Conservation (phyloP, 73 alveolate species). For the Tetrahymena elliotti region DNA sequence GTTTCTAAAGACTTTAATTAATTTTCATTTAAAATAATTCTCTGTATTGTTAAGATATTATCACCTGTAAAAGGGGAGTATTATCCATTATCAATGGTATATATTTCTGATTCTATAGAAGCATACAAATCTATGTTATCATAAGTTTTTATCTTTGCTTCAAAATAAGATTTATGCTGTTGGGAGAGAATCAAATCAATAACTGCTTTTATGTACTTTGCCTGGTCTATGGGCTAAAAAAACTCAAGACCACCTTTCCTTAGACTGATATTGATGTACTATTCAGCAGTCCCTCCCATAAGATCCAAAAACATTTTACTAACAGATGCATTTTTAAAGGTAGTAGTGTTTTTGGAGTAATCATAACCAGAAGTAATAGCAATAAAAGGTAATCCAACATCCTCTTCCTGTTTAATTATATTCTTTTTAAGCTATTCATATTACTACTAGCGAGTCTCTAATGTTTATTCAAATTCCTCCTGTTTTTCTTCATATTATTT, state of each 20-base stretch:
- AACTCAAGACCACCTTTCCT: not conserved
- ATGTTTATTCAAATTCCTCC: not conserved
- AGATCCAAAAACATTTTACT: not conserved
- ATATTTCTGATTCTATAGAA: not conserved
- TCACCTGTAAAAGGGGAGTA: not conserved
- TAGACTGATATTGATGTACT: not conserved
- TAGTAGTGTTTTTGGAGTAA: not conserved
- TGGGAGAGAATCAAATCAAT: not conserved
- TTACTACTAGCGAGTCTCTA: not conserved
- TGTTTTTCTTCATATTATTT: not conserved
- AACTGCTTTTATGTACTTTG: not conserved
- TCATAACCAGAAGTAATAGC: not conserved
- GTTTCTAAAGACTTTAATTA: not conserved
- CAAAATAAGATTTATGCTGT: not conserved
- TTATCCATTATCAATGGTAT: not conserved
- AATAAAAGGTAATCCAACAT: not conserved
- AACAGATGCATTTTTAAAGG: not conserved
- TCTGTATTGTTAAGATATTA: not conserved
- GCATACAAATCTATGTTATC: not conserved
- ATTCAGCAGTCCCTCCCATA: not conserved
- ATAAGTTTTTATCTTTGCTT: not conserved
- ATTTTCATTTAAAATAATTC: not conserved
- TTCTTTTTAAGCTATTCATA: not conserved
- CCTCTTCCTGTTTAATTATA: not conserved
- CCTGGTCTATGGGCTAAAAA: not conserved